These are phyloP conservation scores for Salinomyces thailandicus DNA, from an alignment of 2,329 filamentous ascomycete genomes.

Conservation along the genomic window DNA sequence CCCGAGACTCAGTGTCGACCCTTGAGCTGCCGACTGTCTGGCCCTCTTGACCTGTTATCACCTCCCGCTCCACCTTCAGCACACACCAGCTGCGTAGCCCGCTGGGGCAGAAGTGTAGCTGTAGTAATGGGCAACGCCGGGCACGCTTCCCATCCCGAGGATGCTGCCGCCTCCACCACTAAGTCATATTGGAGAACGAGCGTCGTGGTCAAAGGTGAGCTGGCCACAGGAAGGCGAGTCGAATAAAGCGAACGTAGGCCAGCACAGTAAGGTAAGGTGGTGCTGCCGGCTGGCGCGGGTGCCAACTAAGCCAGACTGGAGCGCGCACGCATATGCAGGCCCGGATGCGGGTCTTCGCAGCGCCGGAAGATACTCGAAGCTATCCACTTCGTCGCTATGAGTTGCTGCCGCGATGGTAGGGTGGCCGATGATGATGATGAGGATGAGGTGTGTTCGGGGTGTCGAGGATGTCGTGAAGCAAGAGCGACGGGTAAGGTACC, in stretches of 20 bases:
- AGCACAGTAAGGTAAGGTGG: too few species aligned
- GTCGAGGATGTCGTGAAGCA: too few species aligned
- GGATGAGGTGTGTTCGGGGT: too few species aligned
- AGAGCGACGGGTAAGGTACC: too few species aligned
- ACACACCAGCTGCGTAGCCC: neutral
- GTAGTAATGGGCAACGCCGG: slow-evolving; percentile 1
- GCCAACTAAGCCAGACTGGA: too few species aligned
- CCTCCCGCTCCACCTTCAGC: neutral
- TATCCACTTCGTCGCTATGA: neutral
- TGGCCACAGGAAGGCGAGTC: too few species aligned
- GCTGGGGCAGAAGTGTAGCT: slow-evolving; percentile 1
- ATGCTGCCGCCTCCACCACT: too few species aligned
- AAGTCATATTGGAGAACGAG: too few species aligned
- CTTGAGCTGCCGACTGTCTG: neutral
- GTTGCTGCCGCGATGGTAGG: neutral
- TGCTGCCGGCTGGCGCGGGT: too few species aligned
- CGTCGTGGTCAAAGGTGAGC: too few species aligned
- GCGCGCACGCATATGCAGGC: neutral
- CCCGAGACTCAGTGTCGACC: too few species aligned
- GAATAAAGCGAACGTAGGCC: neutral
- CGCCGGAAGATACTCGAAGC: neutral
- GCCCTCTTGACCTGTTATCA: neutral
- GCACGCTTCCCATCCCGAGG: slow-evolving; percentile 3
- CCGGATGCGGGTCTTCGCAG: neutral
- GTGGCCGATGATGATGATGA: too few species aligned